These are phyloP conservation scores for Citrus medica DNA, from an alignment of 345 rosid species.

Conservation along the genomic window DNA sequence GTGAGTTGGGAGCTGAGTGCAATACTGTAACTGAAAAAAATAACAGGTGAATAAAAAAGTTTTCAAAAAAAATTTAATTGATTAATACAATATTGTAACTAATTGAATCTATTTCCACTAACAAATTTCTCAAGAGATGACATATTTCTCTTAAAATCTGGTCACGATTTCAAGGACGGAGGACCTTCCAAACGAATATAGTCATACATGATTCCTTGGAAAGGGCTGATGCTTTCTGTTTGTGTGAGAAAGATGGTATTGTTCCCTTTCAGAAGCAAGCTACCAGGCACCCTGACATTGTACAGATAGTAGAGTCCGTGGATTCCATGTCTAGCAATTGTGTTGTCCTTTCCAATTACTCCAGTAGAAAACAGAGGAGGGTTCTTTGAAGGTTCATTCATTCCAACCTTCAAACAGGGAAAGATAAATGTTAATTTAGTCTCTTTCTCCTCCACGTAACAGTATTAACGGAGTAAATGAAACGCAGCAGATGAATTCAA, in stretches of 20 bases:
- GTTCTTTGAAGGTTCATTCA: constrained; percentile 21
- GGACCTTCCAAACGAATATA: constrained; percentile 67
- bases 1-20: too few relatives aligned
- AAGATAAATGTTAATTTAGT: not conserved
- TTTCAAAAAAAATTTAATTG: not conserved
- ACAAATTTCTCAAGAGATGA: not conserved
- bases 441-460: not conserved
- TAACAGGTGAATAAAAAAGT: too few relatives aligned
- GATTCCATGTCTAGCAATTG: constrained; percentile 63
- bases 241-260: constrained; percentile 54
- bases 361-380: constrained; percentile 50
- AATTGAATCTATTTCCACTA: not conserved
- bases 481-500: not conserved
- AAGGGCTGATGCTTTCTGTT: constrained; percentile 43
- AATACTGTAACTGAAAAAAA: too few relatives aligned
- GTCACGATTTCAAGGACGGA: not conserved
- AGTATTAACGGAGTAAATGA: too few relatives aligned
- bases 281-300: constrained; percentile 27
- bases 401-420: constrained; percentile 27
- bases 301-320: constrained; percentile 56
- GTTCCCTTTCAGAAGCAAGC: constrained; percentile 32
- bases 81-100: not conserved
- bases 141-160: too few relatives aligned
- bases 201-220: constrained; percentile 84
- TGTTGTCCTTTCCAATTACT: constrained; percentile 57